These are phyloP conservation scores for Cercospora sp. DNA, from an alignment of 2,329 filamentous ascomycete genomes.

Conservation along the genomic window DNA sequence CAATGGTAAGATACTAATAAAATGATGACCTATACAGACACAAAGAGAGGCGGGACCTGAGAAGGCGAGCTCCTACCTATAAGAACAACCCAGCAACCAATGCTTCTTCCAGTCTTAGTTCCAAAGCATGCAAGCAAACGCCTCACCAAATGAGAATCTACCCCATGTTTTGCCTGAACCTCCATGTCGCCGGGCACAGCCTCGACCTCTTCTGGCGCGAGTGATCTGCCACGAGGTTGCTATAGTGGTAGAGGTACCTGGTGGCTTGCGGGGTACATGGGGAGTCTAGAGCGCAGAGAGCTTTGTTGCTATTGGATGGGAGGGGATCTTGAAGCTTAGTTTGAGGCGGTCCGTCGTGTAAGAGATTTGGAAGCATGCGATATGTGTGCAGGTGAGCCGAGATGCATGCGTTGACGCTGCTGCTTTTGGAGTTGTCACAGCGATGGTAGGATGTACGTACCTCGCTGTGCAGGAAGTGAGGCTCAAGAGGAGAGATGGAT, in stretches of 20 bases:
- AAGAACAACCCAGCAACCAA: neutral
- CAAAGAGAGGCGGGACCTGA: neutral
- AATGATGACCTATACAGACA: slow-evolving; percentile 6
- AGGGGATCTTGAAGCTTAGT: neutral
- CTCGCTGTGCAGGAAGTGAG: neutral
- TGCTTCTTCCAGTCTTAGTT: neutral
- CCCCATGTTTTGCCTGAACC: slow-evolving; percentile 21
- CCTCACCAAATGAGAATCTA: slow-evolving; percentile 8
- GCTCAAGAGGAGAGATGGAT: neutral
- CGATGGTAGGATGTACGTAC: neutral
- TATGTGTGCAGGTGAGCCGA: slow-evolving; percentile 11
- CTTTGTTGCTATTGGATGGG: slow-evolving; percentile 10
- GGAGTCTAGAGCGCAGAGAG: slow-evolving; percentile 23
- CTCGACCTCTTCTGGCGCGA: slow-evolving; percentile 19
- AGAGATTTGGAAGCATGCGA: slow-evolving; percentile 25
- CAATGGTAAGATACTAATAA: neutral
- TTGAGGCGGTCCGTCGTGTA: slow-evolving; percentile 3
- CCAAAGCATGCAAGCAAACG: neutral
- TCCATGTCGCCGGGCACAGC: slow-evolving; percentile 28
- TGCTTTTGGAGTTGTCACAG: slow-evolving; percentile 6
- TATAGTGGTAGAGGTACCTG: slow-evolving; percentile 6
- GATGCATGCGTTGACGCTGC: neutral
- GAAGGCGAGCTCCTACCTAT: neutral
- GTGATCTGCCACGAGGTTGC: slow-evolving; percentile 17
- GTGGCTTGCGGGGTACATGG: slow-evolving; percentile 27